Conservation (phyloP, 164 flowering plant species). For the Tetrastigma voinierianum region DNA sequence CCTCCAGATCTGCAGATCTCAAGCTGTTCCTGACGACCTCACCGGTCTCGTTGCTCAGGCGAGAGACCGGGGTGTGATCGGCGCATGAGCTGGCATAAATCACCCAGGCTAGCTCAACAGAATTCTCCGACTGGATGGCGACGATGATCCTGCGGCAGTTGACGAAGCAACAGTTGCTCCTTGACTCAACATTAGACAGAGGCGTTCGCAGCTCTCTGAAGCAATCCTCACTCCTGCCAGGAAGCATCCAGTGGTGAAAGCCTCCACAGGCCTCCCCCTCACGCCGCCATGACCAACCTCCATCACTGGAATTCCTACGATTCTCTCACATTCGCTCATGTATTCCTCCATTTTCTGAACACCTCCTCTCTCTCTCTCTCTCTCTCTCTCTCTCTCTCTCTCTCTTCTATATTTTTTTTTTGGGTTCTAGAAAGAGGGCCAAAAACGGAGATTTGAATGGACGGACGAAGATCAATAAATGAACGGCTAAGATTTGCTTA, state of each 20-base stretch:
- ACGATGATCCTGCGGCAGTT: constrained; percentile 2
- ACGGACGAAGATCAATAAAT: not conserved
- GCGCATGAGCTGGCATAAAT: constrained; percentile 16
- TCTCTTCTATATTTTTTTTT: not conserved
- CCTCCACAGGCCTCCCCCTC: constrained; percentile 15
- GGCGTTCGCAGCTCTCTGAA: constrained; percentile 9
- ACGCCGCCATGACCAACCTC: constrained; percentile 17
- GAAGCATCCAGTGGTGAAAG: constrained; percentile 10
- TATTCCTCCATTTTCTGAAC: constrained; percentile 21
- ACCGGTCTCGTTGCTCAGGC: constrained; percentile 28
- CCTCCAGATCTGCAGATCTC: constrained; percentile 49
- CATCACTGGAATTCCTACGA: constrained; percentile 16
- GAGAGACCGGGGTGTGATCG: constrained; percentile 16
- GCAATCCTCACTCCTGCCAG: constrained; percentile 23
- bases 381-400: constrained; percentile 1
- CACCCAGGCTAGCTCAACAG: not conserved
- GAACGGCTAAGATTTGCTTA: constrained; percentile 16
- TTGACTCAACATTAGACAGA: constrained; percentile 7
- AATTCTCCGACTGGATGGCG: constrained; percentile 15
- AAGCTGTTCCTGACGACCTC: constrained; percentile 21
- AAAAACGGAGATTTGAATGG: constrained; percentile 6
- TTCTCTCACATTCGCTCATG: constrained; percentile 19
- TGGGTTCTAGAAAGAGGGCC: not conserved
- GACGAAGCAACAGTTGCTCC: not conserved
- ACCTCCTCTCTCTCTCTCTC: constrained; percentile 12